phyloP scores from a whole-genome alignment of 257 asterid genomes.

The Parsonsia alboflavescens region DNA sequence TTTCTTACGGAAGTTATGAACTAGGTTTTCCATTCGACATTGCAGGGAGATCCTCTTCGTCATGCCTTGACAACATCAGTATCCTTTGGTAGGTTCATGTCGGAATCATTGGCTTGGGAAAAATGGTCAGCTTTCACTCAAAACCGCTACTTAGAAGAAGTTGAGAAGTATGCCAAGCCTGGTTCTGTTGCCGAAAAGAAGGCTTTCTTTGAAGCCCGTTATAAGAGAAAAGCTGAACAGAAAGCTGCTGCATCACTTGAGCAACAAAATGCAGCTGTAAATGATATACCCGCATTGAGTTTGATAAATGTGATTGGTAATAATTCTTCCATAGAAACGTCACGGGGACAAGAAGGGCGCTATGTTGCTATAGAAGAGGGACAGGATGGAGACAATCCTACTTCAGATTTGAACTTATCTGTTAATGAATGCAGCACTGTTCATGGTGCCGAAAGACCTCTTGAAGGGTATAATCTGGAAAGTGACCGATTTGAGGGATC shows the following conservation, averaged over 20 bases:
- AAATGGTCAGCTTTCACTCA: constrained; percentile 83
- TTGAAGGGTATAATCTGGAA: constrained; percentile 20
- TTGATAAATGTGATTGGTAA: constrained; percentile 13
- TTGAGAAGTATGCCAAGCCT: constrained; percentile 68
- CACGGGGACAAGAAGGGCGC: constrained; percentile 11
- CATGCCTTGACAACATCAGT: constrained; percentile 69
- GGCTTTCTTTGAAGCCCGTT: constrained; percentile 90
- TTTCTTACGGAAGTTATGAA: background rate
- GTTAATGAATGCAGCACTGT: constrained; percentile 11
- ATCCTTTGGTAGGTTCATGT: constrained; percentile 83
- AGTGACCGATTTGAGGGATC: constrained; percentile 19
- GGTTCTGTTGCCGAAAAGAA: constrained; percentile 95
- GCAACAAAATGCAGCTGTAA: constrained; percentile 39
- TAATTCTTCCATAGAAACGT: constrained; percentile 12
- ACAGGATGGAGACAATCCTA: constrained; percentile 21
- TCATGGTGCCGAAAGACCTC: constrained; percentile 11
- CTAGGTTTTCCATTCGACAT: background rate
- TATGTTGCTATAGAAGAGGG: constrained; percentile 17
- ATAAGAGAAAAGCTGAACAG: constrained; percentile 48
- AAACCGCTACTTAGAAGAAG: constrained; percentile 78
- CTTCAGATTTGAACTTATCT: background rate
- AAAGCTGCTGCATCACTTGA: constrained; percentile 62
- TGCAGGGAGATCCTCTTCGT: constrained; percentile 64
- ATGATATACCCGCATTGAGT: constrained; percentile 16
- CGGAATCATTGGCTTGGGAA: constrained; percentile 81